A percentile compares a stretch with the other conserved stretches of the same genome.
These are phyloP conservation scores for Lactarius tabidus DNA, from an alignment of 768 basidiomycete genomes.

Conservation along the genomic window DNA sequence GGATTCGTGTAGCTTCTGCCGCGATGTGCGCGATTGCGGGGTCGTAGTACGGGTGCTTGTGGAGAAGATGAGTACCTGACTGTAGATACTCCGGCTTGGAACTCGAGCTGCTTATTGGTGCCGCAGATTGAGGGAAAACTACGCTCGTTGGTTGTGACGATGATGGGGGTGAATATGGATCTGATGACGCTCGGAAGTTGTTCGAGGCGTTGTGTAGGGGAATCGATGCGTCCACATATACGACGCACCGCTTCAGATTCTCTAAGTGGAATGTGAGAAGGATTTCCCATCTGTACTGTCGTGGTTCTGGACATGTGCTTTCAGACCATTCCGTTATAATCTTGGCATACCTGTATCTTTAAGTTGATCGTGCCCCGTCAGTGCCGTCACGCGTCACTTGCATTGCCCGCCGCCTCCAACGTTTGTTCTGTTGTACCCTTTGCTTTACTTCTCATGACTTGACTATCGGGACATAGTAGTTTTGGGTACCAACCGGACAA, in stretches of 20 bases:
- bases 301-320: neutral
- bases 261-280: neutral
- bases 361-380: too few species aligned
- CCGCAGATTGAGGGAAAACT: constrained; percentile 41
- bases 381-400: too few species aligned
- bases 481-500: too few species aligned
- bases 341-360: too few species aligned
- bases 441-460: too few species aligned
- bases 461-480: too few species aligned
- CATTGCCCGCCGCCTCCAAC: too few species aligned
- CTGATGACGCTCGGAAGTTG: constrained; percentile 46
- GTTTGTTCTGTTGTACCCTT: too few species aligned
- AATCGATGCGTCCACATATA: constrained; percentile 44
- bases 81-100: neutral
- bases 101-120: constrained; percentile 34
- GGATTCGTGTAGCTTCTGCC: constrained; percentile 12
- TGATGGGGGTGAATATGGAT: constrained; percentile 47
- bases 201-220: constrained; percentile 48
- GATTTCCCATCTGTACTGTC: neutral
- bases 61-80: constrained; percentile 2
- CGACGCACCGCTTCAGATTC: constrained; percentile 28
- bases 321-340: too few species aligned
- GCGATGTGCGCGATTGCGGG: constrained; percentile 22
- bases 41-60: constrained; percentile 12
- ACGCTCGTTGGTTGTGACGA: constrained; percentile 44